Percentiles rank a stretch among this genome's conserved stretches.
These are phyloP conservation scores for Sporodiniella umbellata DNA, from an alignment of 371 early-diverging fungal species.

Conservation along the genomic window DNA sequence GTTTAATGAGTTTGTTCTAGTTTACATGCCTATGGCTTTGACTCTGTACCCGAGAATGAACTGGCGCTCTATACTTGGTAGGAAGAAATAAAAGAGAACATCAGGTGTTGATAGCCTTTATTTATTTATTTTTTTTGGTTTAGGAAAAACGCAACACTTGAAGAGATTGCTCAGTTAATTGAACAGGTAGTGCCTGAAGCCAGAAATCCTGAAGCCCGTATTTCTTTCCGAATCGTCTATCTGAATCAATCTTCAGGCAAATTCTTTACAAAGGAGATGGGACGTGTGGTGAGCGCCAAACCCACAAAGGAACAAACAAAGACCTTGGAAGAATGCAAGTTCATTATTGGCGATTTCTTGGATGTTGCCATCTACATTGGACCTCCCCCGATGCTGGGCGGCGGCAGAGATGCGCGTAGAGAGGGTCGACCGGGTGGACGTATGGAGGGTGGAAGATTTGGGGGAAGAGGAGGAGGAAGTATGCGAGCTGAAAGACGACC, in stretches of 20 bases:
- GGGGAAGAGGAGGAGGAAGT: not conserved
- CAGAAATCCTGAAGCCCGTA: conserved; percentile 43
- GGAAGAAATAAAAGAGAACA: not conserved
- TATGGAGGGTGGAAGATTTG: too few relatives aligned
- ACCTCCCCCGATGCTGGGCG: conserved; percentile 19
- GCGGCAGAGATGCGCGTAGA: not conserved
- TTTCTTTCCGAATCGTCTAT: conserved; percentile 57
- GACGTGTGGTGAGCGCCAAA: conserved; percentile 45
- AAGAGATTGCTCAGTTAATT: conserved; percentile 61
- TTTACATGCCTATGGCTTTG: conserved; percentile 30
- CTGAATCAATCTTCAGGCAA: conserved; percentile 39
- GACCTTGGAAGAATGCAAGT: conserved; percentile 54
- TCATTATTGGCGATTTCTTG: conserved; percentile 66
- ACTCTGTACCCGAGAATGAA: conserved; percentile 50
- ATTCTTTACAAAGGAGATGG: conserved; percentile 49
- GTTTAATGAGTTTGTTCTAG: too few relatives aligned
- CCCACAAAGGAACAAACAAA: conserved; percentile 47
- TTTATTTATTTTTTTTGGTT: too few relatives aligned
- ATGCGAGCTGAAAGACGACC: too few relatives aligned
- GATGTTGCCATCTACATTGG: conserved; percentile 56
- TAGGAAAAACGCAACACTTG: conserved; percentile 68
- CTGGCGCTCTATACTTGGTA: conserved; percentile 65
- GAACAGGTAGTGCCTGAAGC: conserved; percentile 53
- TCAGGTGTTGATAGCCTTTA: too few relatives aligned
- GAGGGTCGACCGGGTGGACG: not conserved